Conservation (phyloP, 2,329 filamentous ascomycete species). For the Allantophomopsis cytisporea region DNA sequence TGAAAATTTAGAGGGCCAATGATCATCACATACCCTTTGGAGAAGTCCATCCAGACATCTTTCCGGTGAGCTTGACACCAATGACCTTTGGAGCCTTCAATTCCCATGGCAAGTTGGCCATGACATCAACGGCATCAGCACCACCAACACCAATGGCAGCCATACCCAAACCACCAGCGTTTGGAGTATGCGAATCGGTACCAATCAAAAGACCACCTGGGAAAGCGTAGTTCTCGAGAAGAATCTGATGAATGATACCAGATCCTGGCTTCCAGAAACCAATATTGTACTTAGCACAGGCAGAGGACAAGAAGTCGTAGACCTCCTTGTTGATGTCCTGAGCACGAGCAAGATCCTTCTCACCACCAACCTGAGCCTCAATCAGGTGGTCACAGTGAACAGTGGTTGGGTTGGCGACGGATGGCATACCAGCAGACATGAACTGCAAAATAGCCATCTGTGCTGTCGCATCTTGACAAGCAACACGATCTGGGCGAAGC, state of each 20-base stretch:
- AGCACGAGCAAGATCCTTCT: constrained; percentile 85
- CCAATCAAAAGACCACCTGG: constrained; percentile 95
- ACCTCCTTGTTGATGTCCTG: constrained; percentile 97
- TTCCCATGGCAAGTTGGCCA: constrained; percentile 96
- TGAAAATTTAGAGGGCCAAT: constrained; percentile 3
- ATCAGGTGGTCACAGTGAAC: constrained; percentile 99
- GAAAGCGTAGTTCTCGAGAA: constrained; percentile 98
- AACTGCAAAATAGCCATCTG: constrained; percentile 99
- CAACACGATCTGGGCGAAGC: constrained; percentile 91
- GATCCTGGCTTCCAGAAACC: constrained; percentile 99
- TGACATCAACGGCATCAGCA: constrained; percentile 96
- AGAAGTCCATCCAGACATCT: constrained; percentile 80
- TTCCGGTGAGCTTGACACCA: constrained; percentile 86
- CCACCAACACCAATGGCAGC: constrained; percentile 91
- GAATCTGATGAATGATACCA: constrained; percentile 98
- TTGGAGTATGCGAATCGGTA: constrained; percentile 96
- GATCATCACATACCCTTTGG: constrained; percentile 60
- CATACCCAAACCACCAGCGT: constrained; percentile 93
- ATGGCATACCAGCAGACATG: constrained; percentile 96
- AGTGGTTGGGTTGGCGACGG: constrained; percentile 85
- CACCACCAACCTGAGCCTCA: constrained; percentile 86
- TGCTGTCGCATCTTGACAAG: constrained; percentile 97
- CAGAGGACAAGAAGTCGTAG: constrained; percentile 88
- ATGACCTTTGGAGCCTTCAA: constrained; percentile 96
- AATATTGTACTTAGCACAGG: constrained; percentile 99